Base-by-base conservation (phyloP, 106 monocot genomes). In the Ottelia alismoides region DNA sequence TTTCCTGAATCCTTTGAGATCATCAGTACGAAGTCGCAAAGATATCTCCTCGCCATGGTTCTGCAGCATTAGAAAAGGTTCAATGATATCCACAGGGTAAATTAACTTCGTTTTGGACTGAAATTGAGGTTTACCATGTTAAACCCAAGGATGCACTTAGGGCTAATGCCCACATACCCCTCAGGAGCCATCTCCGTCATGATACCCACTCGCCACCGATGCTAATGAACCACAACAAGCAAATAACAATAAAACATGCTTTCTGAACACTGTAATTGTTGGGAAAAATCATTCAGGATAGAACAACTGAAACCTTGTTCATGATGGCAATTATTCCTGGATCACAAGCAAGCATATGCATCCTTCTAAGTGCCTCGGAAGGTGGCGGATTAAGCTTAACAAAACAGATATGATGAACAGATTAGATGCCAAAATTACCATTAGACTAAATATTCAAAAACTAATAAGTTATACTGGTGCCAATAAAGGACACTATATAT, bases 311-410 rank as follows among this genome's bases (percentile, higher is more conserved):
- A 56, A 96, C 96, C 88, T 96, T 89, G 65, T 96, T 96, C 96
- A 96, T 96, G 30, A 96, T 79, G 32, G 96, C 84, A 76, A 89
- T 79, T 21, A 96, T 96, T 45, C 88, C 96, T 11, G 88, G 84
- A 68, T 96, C 96, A 74, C 81, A 85, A 28, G 96, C 96, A 66
- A 96, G 88, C 78, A 78, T 85, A 73, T 88, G 96, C 96, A 96
- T 85, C 68, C 88, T 79, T 82, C 64, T 85, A 60, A 98, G 60
- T 57, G 96, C 96, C 61, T 98, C 89, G 11, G 79, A 77, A 47
- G 85, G 56, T 52, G 89, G 85, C 54, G 89, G 96, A 66, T 89
- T 85, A 21, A 98, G 47, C 96, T 98, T 64, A 50, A 67, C 14
- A 57, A 45, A 45, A 55, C 23, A 17, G 22, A 14, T 28, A 52